Percentiles rank a stretch among this genome's conserved stretches.
These are phyloP conservation scores for Flaveria bidentis DNA, from an alignment of 129 eudicot species.

Conservation along the genomic window DNA sequence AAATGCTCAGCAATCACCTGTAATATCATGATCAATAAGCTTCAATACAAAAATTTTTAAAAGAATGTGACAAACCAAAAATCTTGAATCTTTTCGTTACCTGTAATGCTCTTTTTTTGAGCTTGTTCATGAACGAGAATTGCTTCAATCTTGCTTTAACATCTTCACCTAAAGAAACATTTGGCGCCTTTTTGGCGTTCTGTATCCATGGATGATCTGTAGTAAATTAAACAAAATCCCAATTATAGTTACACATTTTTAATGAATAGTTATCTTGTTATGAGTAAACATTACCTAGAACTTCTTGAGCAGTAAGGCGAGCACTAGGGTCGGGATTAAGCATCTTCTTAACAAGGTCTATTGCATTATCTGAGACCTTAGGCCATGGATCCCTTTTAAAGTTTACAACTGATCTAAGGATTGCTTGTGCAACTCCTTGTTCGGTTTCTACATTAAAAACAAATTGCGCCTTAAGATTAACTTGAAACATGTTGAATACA, in stretches of 20 bases:
- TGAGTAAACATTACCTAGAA: slow-evolving; percentile 48
- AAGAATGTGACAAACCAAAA: not conserved
- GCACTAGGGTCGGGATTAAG: slow-evolving; percentile 75
- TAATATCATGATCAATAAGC: not conserved
- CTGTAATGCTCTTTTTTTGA: slow-evolving; percentile 82
- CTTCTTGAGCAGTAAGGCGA: slow-evolving; percentile 85
- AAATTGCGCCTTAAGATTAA: not conserved
- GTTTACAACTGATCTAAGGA: slow-evolving; percentile 71
- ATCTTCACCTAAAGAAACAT: slow-evolving; percentile 83
- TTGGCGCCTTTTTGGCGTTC: slow-evolving; percentile 89
- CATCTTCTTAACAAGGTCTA: slow-evolving; percentile 84
- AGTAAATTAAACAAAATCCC: slow-evolving; percentile 11
- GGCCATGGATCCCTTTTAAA: slow-evolving; percentile 94
- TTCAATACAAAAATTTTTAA: not conserved
- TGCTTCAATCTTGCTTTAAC: slow-evolving; percentile 87
- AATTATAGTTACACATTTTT: not conserved
- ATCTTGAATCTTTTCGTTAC: slow-evolving; percentile 30
- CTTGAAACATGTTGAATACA: not conserved
- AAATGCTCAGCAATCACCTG: slow-evolving; percentile 85
- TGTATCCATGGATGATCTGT: slow-evolving; percentile 96
- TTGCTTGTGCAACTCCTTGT: slow-evolving; percentile 91
- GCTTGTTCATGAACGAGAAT: slow-evolving; percentile 90
- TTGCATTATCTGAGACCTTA: slow-evolving; percentile 78
- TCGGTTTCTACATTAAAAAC: slow-evolving; percentile 61
- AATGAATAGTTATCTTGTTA: not conserved